Percentiles rank a stretch among this genome's conserved stretches.
These are phyloP conservation scores for Radiomyces spectabilis DNA, from an alignment of 192 early-diverging fungal genomes.

Conservation along the genomic window DNA sequence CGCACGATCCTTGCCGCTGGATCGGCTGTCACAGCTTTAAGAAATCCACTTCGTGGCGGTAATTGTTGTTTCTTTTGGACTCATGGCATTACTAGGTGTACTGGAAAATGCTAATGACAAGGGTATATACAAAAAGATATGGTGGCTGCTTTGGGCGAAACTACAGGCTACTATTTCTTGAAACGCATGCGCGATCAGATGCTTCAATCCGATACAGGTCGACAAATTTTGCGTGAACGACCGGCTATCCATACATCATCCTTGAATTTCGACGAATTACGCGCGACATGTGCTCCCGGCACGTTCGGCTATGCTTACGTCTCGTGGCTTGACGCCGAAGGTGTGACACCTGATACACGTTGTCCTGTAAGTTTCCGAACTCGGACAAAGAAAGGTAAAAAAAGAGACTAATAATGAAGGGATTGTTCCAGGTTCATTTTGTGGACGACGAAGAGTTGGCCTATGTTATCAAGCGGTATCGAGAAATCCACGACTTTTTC, in stretches of 20 bases:
- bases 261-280: slow-evolving; percentile 60
- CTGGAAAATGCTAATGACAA: no score
- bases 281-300: slow-evolving; percentile 45
- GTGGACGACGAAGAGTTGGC: slow-evolving; percentile 87
- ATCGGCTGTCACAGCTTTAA: slow-evolving; percentile 68
- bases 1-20: slow-evolving; percentile 60
- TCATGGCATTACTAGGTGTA: background rate
- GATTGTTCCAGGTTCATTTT: slow-evolving; percentile 59
- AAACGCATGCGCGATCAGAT: slow-evolving; percentile 68
- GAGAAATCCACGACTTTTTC: slow-evolving; percentile 93
- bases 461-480: slow-evolving; percentile 89
- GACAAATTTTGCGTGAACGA: slow-evolving; percentile 75
- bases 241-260: slow-evolving; percentile 69
- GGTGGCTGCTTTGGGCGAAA: slow-evolving; percentile 85
- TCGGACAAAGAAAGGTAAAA: background rate
- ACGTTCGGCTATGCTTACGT: slow-evolving; percentile 88
- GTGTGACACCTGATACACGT: slow-evolving; percentile 77
- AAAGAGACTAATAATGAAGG: background rate
- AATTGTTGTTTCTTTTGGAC: slow-evolving; percentile 6
- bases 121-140: no score
- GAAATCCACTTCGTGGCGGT: slow-evolving; percentile 69
- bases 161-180: slow-evolving; percentile 68
- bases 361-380: slow-evolving; percentile 55
- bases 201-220: slow-evolving; percentile 65
- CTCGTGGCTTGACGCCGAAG: slow-evolving; percentile 68